A percentile compares a stretch with the other conserved stretches of the same genome.
phyloP scores from a whole-genome alignment of 768 basidiomycete species.

The Suillus paluster region DNA sequence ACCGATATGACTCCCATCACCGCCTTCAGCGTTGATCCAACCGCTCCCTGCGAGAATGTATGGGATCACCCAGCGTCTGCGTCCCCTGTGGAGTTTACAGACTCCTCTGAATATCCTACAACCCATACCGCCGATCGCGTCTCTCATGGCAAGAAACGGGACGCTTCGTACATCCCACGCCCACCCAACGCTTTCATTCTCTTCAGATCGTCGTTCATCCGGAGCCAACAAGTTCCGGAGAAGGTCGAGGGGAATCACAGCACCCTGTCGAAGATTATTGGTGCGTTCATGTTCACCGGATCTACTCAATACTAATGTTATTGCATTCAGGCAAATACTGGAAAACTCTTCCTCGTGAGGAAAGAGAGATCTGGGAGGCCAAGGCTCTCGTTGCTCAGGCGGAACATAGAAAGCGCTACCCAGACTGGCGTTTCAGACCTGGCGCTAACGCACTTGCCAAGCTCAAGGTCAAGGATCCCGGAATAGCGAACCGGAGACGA shows the following conservation, averaged over 20 bases:
- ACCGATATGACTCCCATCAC: constrained; percentile 61
- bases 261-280: constrained; percentile 81
- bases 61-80: constrained; percentile 30
- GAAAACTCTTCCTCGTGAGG: constrained; percentile 68
- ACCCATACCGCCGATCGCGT: constrained; percentile 41
- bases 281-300: constrained; percentile 35
- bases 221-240: constrained; percentile 71
- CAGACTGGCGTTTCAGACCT: constrained; percentile 83
- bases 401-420: constrained; percentile 75
- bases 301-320: background rate
- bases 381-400: constrained; percentile 72
- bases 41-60: constrained; percentile 37
- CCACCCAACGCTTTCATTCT: constrained; percentile 88
- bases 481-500: constrained; percentile 32
- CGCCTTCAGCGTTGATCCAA: constrained; percentile 43
- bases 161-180: constrained; percentile 78
- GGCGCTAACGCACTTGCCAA: constrained; percentile 51
- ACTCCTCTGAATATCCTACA: constrained; percentile 22
- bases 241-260: constrained; percentile 83
- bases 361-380: constrained; percentile 77
- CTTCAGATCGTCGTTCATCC: constrained; percentile 80
- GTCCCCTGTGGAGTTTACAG: constrained; percentile 24
- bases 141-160: constrained; percentile 65
- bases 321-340: constrained; percentile 63
- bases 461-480: constrained; percentile 44